Base-by-base conservation (phyloP, 2,329 filamentous ascomycete species). In the Aphanocladium album region DNA sequence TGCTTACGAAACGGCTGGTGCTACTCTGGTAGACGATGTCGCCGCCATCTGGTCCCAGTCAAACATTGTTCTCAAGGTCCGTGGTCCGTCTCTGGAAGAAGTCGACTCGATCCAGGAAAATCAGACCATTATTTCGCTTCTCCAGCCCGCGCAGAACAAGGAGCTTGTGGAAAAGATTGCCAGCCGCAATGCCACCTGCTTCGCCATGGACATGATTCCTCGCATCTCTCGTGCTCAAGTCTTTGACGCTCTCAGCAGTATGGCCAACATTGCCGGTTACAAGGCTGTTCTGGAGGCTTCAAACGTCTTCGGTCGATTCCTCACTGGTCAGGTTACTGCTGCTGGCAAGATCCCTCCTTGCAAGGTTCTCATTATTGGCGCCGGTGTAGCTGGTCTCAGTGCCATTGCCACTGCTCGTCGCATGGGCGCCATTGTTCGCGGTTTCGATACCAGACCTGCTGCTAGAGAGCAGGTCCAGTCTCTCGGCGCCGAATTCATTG, bases 261-360 rank as follows among this genome's bases (percentile, higher is more conserved):
- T 96, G 92, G 91, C 92, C 62, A 96, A 96, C 68, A 96, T 96
- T 76, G 90, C 91, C 23, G 92, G 92, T 0, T 96, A 96, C 77
- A 96, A 96, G 74, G 92, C 91, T 45, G 90, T 96, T 1, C 78
- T 96, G 47, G 91, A 96, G 73, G 92, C 91, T 1, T 93, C 90
- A 16, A 96, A 96, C 73, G 86, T 89, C 64, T 96, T 96, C 73
- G 91, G 91, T 57, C 86, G 91, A 50, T 96, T 96, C 70, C 76
- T 96, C 66, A 96, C 91, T 14, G 92, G 91, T 30, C 92, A 96
- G 72, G 90, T 93, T 17, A 96, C 92, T 5, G 92, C 92, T 56
- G 92, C 92, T 58, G 92, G 92, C 51, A 87, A 95, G 80, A 95
- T 96, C 37, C 91, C 92, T 0, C 91, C 91, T 4, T 91, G 90